These are phyloP conservation scores for Aphanomyces cochlioides DNA, from an alignment of 352 stramenopile genomes.

Conservation along the genomic window DNA sequence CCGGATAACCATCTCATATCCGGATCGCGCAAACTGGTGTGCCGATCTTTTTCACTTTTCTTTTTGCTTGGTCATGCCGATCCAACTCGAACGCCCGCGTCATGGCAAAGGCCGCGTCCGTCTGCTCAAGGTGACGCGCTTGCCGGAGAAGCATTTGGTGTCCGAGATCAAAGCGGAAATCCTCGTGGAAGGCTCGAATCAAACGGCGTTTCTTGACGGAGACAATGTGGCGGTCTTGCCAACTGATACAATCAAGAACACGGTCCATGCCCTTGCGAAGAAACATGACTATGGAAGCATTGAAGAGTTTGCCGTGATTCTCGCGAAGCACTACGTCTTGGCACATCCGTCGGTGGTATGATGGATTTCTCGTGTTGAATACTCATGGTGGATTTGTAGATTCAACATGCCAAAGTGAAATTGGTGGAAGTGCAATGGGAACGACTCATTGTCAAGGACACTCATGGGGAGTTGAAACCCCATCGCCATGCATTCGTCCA, in stretches of 20 bases:
- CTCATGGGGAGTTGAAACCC: conserved; percentile 47
- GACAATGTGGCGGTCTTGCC: conserved; percentile 83
- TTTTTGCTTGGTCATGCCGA: conserved; percentile 44
- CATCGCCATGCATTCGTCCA: conserved; percentile 78
- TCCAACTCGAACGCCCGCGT: conserved; percentile 65
- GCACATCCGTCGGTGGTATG: conserved; percentile 73
- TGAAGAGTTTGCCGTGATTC: conserved; percentile 83
- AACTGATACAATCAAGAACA: conserved; percentile 90
- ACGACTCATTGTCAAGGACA: conserved; percentile 51
- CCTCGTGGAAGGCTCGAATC: conserved; percentile 73
- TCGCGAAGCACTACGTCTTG: conserved; percentile 84
- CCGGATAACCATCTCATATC: no score
- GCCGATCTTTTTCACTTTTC: not conserved
- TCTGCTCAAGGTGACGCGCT: conserved; percentile 80
- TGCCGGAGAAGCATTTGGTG: conserved; percentile 67
- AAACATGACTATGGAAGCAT: conserved; percentile 82
- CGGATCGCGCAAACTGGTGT: not conserved
- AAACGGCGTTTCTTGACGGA: conserved; percentile 74
- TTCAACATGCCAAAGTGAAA: conserved; percentile 70
- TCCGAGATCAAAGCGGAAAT: conserved; percentile 81
- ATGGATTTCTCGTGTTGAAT: not conserved
- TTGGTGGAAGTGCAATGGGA: conserved; percentile 75
- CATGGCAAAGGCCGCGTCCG: conserved; percentile 87
- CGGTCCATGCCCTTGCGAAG: conserved; percentile 84
- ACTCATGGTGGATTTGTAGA: conserved; percentile 32